A percentile compares a stretch with the other conserved stretches of the same genome.
These are phyloP conservation scores for Syzygium aqueum DNA, from an alignment of 345 rosid genomes.

Conservation along the genomic window DNA sequence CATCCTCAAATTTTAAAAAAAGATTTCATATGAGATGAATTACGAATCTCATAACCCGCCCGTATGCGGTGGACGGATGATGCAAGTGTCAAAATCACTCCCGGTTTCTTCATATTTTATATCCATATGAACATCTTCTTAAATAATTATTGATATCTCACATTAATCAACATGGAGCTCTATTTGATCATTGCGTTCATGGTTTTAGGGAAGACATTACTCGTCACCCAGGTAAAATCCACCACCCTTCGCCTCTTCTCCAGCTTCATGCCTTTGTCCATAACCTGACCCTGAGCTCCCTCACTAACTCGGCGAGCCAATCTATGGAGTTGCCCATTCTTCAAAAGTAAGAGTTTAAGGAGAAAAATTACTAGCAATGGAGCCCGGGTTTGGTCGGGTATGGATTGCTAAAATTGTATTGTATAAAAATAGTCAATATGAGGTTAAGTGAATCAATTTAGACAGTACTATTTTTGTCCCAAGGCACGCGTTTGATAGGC, in stretches of 20 bases:
- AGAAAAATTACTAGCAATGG: neutral
- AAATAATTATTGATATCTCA: too few species aligned
- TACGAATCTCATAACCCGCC: too few species aligned
- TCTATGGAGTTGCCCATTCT: neutral
- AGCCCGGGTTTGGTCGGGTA: neutral
- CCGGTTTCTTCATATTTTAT: too few species aligned
- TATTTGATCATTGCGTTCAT: neutral
- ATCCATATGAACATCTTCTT: too few species aligned
- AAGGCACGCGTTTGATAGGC: too few species aligned
- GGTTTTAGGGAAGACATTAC: neutral
- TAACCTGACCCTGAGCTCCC: neutral
- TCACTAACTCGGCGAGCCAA: neutral
- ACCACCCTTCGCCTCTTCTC: neutral
- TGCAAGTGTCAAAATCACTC: too few species aligned
- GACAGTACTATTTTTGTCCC: too few species aligned
- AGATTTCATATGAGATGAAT: too few species aligned
- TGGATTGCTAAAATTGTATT: neutral
- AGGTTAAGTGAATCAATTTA: neutral
- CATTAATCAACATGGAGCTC: too few species aligned
- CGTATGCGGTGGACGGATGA: too few species aligned
- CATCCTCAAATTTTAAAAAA: too few species aligned
- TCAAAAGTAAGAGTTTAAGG: neutral
- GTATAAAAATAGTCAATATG: neutral
- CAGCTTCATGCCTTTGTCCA: neutral
- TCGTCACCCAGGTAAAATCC: neutral